A percentile compares a stretch with the other conserved stretches of the same genome.
Conservation (phyloP, 2,329 filamentous ascomycete species). For the Pyrenochaeta sp. region DNA sequence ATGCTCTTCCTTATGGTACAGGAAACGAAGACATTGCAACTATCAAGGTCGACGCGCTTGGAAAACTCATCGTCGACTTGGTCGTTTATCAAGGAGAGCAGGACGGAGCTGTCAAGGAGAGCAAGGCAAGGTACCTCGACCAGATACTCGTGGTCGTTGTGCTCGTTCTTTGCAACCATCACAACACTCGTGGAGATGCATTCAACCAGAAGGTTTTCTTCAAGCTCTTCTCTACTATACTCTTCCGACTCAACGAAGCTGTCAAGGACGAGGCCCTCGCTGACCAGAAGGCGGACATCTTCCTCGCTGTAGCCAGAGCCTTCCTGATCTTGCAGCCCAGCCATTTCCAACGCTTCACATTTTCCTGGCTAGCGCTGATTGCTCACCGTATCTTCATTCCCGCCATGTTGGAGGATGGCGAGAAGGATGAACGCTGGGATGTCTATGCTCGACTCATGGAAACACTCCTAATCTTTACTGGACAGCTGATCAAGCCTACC, state of each 20-base stretch:
- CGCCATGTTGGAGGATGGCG: constrained; percentile 72
- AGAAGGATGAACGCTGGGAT: constrained; percentile 72
- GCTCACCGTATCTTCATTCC: constrained; percentile 88
- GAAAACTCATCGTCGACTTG: constrained; percentile 79
- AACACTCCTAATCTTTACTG: constrained; percentile 75
- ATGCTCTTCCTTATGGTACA: constrained; percentile 66
- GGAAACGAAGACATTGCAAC: constrained; percentile 67
- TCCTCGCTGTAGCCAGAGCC: constrained; percentile 74
- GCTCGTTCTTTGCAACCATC: constrained; percentile 84
- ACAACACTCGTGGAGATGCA: constrained; percentile 78
- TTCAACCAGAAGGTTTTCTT: constrained; percentile 93
- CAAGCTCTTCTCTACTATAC: constrained; percentile 82
- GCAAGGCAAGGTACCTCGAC: constrained; percentile 77
- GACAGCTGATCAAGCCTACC: constrained; percentile 79
- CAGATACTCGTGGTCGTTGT: constrained; percentile 80
- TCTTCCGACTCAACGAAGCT: constrained; percentile 76
- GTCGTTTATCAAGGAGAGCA: constrained; percentile 74
- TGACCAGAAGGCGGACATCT: constrained; percentile 72
- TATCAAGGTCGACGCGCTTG: constrained; percentile 79
- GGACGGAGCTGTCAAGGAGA: constrained; percentile 65
- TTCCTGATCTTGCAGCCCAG: constrained; percentile 78
- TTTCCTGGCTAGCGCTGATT: constrained; percentile 83
- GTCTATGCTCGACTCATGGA: constrained; percentile 77
- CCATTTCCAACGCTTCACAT: constrained; percentile 82
- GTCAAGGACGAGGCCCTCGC: constrained; percentile 53